These are phyloP conservation scores for Silene latifolia DNA, from an alignment of 148 eudicot genomes.

Conservation along the genomic window DNA sequence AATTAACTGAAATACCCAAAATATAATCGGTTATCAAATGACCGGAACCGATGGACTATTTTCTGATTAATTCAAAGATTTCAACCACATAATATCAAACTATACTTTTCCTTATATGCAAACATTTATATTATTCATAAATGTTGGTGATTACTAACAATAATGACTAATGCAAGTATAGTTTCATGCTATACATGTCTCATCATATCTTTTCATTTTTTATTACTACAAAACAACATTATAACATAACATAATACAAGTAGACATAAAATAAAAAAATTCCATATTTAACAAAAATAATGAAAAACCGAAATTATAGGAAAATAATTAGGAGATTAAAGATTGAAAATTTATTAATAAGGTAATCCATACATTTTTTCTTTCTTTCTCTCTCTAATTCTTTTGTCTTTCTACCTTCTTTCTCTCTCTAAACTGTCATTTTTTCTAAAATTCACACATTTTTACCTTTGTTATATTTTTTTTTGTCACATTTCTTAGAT, in stretches of 20 bases:
- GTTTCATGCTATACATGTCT: too few species aligned
- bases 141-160: too few species aligned
- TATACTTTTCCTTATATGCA: too few species aligned
- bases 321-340: conserved; percentile 1
- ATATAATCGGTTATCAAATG: too few species aligned
- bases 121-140: too few species aligned
- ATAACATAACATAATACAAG: not conserved
- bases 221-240: not conserved
- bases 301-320: conserved; percentile 9
- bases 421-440: not conserved
- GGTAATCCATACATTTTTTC: conserved; percentile 2
- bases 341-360: not conserved
- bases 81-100: too few species aligned
- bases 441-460: not conserved
- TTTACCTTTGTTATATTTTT: not conserved
- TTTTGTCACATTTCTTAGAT: not conserved
- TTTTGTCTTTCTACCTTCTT: not conserved
- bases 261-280: not conserved
- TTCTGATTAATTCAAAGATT: too few species aligned
- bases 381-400: conserved; percentile 2
- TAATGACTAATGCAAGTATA: too few species aligned
- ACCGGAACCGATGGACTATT: too few species aligned
- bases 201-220: too few species aligned
- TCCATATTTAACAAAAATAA: conserved; percentile 7
- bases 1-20: too few species aligned